A percentile compares a stretch with the other conserved stretches of the same genome.
Evolutionary conservation across 345 rosid genomes (phyloP).

Genomic region (Populus nigra): DNA sequence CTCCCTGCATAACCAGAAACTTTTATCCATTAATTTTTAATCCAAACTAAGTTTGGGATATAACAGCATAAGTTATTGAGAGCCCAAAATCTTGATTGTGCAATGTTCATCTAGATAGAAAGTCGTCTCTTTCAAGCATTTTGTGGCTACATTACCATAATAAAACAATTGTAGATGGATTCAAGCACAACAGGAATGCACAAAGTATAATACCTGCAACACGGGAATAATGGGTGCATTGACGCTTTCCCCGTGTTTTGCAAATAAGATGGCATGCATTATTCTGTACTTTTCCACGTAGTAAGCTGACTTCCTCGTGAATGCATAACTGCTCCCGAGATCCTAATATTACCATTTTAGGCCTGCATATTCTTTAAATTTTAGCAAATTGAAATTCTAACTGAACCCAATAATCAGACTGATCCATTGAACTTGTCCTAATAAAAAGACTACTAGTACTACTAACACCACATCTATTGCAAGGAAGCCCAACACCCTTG

Average conservation of each 20-base stretch:
- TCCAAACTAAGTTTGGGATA: neutral
- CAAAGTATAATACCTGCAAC: slow-evolving; percentile 39
- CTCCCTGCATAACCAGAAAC: neutral
- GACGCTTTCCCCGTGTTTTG: slow-evolving; percentile 54
- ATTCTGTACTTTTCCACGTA: slow-evolving; percentile 81
- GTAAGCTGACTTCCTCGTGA: slow-evolving; percentile 76
- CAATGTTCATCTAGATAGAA: neutral
- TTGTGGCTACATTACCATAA: neutral
- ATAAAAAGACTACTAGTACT: neutral
- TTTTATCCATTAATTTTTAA: neutral
- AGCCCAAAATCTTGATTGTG: neutral
- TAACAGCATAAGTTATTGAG: neutral
- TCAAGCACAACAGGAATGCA: neutral
- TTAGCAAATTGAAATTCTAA: slow-evolving; percentile 12
- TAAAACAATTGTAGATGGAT: neutral
- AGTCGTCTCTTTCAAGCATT: neutral
- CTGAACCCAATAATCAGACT: neutral
- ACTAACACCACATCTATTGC: neutral
- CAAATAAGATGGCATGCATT: slow-evolving; percentile 73
- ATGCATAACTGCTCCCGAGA: slow-evolving; percentile 92
- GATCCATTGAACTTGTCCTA: neutral
- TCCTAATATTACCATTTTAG: slow-evolving; percentile 87
- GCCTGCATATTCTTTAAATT: slow-evolving; percentile 50
- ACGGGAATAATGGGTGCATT: slow-evolving; percentile 53
- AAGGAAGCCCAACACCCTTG: neutral